A percentile compares a stretch with the other conserved stretches of the same genome.
These are phyloP conservation scores for Rhododendron williamsianum DNA, from an alignment of 148 eudicot genomes.

Conservation along the genomic window DNA sequence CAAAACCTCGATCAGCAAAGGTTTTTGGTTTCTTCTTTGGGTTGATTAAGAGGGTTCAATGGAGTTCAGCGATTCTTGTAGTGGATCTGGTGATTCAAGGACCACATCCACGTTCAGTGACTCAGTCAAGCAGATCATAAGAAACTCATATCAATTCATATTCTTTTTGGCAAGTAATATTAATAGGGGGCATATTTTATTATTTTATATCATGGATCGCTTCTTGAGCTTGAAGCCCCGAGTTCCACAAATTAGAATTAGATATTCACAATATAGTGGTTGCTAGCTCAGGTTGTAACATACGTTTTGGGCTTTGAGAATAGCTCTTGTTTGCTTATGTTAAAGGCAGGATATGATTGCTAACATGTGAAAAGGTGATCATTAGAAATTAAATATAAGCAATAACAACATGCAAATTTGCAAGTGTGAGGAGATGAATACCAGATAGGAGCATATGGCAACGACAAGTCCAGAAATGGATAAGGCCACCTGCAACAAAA, in stretches of 20 bases:
- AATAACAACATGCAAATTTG: constrained; percentile 15
- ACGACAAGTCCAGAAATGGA: constrained; percentile 72
- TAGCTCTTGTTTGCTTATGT: neutral
- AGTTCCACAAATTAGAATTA: neutral
- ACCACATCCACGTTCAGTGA: neutral
- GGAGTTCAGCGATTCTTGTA: neutral
- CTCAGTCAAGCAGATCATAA: neutral
- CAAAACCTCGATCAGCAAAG: neutral
- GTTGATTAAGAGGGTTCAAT: neutral
- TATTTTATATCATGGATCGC: neutral
- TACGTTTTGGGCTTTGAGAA: neutral
- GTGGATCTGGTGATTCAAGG: neutral
- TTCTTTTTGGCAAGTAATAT: neutral
- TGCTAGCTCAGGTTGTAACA: neutral
- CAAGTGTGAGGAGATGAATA: constrained; percentile 22
- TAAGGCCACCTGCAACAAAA: constrained; percentile 82
- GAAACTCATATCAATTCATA: neutral
- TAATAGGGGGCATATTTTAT: neutral
- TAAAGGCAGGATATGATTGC: neutral
- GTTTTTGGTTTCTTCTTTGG: neutral
- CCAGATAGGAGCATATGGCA: constrained; percentile 79
- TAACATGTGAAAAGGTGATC: neutral
- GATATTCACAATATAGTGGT: neutral
- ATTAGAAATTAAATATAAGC: neutral
- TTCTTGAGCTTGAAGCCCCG: neutral